phyloP scores from a whole-genome alignment of 2,329 filamentous ascomycete species.

The Ophiostoma pallidulum region DNA sequence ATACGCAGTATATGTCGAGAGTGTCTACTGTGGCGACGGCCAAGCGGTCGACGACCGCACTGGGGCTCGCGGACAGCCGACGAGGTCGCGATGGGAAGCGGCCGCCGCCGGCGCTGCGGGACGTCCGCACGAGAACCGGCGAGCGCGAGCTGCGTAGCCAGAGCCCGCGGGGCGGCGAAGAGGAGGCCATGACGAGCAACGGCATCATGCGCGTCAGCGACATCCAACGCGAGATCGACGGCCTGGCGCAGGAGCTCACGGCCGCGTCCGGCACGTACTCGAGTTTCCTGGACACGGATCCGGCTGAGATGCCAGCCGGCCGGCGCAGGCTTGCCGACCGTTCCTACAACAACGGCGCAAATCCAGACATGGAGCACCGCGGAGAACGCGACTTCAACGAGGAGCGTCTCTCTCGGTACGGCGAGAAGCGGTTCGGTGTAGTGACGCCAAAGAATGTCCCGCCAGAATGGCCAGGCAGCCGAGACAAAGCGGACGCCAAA shows the following conservation, averaged over 20 bases:
- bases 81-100: slow-evolving; percentile 14
- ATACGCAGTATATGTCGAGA: slow-evolving; percentile 6
- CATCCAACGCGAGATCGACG: slow-evolving; percentile 23
- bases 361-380: slow-evolving; percentile 19
- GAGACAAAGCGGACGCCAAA: not conserved
- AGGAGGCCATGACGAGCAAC: slow-evolving; percentile 27
- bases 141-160: slow-evolving; percentile 22
- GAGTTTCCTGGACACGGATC: not conserved
- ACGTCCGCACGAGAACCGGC: slow-evolving; percentile 17
- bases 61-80: slow-evolving; percentile 12
- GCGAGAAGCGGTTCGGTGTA: slow-evolving; percentile 19
- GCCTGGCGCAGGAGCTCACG: slow-evolving; percentile 19
- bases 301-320: slow-evolving; percentile 13
- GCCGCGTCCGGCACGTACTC: slow-evolving; percentile 12
- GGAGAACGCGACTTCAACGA: slow-evolving; percentile 19
- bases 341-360: slow-evolving; percentile 22
- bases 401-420: slow-evolving; percentile 21
- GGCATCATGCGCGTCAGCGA: slow-evolving; percentile 26
- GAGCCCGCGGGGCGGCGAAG: slow-evolving; percentile 25
- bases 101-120: slow-evolving; percentile 14
- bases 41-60: slow-evolving; percentile 24
- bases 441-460: slow-evolving; percentile 11
- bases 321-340: slow-evolving; percentile 16
- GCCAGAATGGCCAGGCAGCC: not conserved
- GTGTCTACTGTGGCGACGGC: not conserved